Percentiles rank a stretch among this genome's conserved stretches.
These are phyloP conservation scores for Gossypium gossypioides DNA, from an alignment of 441 rosid genomes.

Conservation along the genomic window DNA sequence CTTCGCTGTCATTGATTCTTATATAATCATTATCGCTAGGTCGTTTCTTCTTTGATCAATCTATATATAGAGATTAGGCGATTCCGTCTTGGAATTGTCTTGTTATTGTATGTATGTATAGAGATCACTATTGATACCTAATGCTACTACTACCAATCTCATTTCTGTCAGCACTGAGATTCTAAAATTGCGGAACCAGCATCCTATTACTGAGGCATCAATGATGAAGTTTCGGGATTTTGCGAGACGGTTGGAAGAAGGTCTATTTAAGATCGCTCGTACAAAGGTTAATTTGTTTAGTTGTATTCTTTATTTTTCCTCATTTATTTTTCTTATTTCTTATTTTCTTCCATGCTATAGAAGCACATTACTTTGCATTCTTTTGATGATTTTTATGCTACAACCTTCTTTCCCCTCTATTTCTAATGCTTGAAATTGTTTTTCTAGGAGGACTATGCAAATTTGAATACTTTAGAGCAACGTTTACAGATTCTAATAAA, in stretches of 20 bases:
- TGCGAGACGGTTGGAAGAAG: conserved; percentile 87
- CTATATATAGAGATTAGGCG: not conserved
- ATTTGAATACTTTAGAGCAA: conserved; percentile 55
- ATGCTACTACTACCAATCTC: conserved; percentile 10
- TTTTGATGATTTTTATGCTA: not conserved
- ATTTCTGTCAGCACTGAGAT: conserved; percentile 36
- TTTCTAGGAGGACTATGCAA: conserved; percentile 72
- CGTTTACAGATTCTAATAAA: conserved; percentile 53
- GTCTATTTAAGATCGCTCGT: conserved; percentile 64
- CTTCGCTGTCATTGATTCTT: not conserved
- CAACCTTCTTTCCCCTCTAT: not conserved
- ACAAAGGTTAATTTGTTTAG: conserved; percentile 44
- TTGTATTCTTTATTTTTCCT: not conserved
- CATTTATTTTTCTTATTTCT: not conserved
- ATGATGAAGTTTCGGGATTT: conserved; percentile 51
- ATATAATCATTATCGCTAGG: not conserved
- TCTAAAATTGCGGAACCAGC: conserved; percentile 52
- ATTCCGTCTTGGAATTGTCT: not conserved
- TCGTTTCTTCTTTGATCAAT: conserved; percentile 3
- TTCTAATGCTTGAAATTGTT: conserved; percentile 14
- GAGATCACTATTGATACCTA: not conserved
- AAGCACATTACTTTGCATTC: not conserved
- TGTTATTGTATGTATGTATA: not conserved
- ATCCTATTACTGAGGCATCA: conserved; percentile 36
- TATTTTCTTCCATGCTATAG: not conserved